A percentile compares a stretch with the other conserved stretches of the same genome.
phyloP scores from a whole-genome alignment of 495 filamentous ascomycete species.

The Aspergillus baeticus region DNA sequence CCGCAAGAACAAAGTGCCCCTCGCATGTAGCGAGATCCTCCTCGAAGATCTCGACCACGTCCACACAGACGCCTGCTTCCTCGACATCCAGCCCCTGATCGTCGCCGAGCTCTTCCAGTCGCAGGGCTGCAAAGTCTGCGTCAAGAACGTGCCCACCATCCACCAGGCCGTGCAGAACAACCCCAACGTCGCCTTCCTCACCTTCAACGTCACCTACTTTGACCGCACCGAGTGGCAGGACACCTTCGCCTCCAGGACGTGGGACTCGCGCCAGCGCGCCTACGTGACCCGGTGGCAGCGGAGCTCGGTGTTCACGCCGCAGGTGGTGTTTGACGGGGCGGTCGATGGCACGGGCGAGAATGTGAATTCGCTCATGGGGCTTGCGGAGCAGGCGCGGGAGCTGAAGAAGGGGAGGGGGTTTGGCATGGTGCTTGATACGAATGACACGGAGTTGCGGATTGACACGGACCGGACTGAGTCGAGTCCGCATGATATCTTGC shows the following conservation, averaged over 20 bases:
- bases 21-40: slow-evolving; percentile 7
- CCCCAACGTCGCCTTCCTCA: slow-evolving; percentile 7
- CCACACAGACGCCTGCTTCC: slow-evolving; percentile 9
- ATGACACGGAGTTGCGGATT: slow-evolving; percentile 8
- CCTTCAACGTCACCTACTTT: slow-evolving; percentile 11
- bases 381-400: neutral
- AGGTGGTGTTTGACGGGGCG: slow-evolving; percentile 3
- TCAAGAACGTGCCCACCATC: slow-evolving; percentile 12
- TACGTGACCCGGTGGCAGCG: slow-evolving; percentile 3
- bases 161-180: slow-evolving; percentile 1
- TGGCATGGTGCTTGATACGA: slow-evolving; percentile 9
- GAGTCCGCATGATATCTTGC: neutral
- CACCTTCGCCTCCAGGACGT: neutral
- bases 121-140: slow-evolving; percentile 10
- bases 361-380: neutral
- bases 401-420: neutral
- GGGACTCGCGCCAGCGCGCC: slow-evolving; percentile 10
- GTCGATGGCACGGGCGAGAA: slow-evolving; percentile 2
- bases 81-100: slow-evolving; percentile 6
- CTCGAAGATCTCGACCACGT: slow-evolving; percentile 8
- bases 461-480: slow-evolving; percentile 6
- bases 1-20: slow-evolving; percentile 12
- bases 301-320: slow-evolving; percentile 6
- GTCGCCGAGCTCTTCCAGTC: slow-evolving; percentile 10
- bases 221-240: slow-evolving; percentile 10